Evolutionary conservation across 192 early-diverging fungal genomes (phyloP).

Genomic region (Coemansia sp.): DNA sequence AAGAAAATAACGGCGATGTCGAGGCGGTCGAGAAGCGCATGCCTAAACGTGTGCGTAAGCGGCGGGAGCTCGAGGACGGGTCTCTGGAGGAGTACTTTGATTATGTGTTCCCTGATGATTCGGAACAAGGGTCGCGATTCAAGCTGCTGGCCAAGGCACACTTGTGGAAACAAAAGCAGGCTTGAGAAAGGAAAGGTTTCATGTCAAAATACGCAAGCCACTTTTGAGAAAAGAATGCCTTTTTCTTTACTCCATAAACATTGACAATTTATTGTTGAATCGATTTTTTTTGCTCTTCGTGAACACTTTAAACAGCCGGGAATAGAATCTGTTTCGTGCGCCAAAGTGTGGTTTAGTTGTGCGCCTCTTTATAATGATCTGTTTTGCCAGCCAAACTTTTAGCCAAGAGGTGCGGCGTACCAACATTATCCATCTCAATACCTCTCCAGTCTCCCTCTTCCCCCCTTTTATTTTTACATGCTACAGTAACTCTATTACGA

Average conservation of each 20-base stretch:
- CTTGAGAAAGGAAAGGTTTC: background rate
- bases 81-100: slow-evolving; percentile 98
- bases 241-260: background rate
- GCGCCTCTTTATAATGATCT: no score
- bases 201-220: no score
- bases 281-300: no score
- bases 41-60: slow-evolving; percentile 90
- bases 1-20: slow-evolving; percentile 60
- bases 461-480: background rate
- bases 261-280: no score
- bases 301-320: background rate
- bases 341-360: no score
- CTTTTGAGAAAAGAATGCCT: no score
- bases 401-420: background rate
- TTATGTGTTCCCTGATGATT: slow-evolving; percentile 98
- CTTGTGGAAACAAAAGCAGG: slow-evolving; percentile 64
- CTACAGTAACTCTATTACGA: background rate
- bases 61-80: slow-evolving; percentile 62
- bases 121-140: slow-evolving; percentile 77
- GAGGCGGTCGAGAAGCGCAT: slow-evolving; percentile 68
- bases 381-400: no score
- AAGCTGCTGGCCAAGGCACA: slow-evolving; percentile 92
- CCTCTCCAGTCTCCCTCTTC: no score
- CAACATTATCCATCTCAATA: slow-evolving; percentile 1
- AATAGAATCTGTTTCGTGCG: background rate